Evolutionary conservation across 805 yeast genomes (phyloP).

Genomic region (Metschnikowia lachancei): DNA sequence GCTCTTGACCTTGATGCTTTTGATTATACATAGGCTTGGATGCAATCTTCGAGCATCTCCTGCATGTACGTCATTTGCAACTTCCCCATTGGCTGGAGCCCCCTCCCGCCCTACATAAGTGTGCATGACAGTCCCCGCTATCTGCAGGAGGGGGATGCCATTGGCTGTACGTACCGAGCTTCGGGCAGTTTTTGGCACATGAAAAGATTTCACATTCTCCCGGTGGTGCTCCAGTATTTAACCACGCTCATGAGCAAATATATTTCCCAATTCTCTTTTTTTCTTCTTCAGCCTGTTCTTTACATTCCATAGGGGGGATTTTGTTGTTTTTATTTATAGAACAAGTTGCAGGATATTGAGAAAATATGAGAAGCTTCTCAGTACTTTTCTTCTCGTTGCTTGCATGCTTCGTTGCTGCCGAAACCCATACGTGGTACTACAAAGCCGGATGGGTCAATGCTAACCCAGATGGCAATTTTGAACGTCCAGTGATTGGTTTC

Average conservation of each 20-base stretch:
- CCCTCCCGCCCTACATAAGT: background rate
- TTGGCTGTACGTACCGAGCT: conserved; percentile 19
- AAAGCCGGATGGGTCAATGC: conserved; percentile 64
- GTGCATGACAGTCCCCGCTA: background rate
- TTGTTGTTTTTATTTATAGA: conserved; percentile 2
- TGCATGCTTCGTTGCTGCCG: conserved; percentile 25
- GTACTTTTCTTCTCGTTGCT: conserved; percentile 21
- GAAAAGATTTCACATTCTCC: background rate
- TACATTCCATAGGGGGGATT: conserved; percentile 21
- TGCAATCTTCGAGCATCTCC: background rate
- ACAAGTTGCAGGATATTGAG: conserved; percentile 15
- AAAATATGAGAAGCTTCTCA: conserved; percentile 18
- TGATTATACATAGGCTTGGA: background rate
- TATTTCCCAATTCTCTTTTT: conserved; percentile 18
- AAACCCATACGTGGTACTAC: conserved; percentile 57
- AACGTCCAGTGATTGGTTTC: conserved; percentile 61
- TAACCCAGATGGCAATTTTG: conserved; percentile 63
- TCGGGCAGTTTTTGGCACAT: conserved; percentile 9
- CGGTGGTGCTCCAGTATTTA: conserved; percentile 10
- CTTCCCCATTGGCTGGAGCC: background rate
- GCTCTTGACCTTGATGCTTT: background rate
- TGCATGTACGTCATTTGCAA: background rate
- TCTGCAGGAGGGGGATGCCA: conserved; percentile 7
- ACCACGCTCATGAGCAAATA: conserved; percentile 13
- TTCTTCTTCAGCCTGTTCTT: conserved; percentile 22